phyloP scores from a whole-genome alignment of 805 yeast species.

The Suhomyces sp. region DNA sequence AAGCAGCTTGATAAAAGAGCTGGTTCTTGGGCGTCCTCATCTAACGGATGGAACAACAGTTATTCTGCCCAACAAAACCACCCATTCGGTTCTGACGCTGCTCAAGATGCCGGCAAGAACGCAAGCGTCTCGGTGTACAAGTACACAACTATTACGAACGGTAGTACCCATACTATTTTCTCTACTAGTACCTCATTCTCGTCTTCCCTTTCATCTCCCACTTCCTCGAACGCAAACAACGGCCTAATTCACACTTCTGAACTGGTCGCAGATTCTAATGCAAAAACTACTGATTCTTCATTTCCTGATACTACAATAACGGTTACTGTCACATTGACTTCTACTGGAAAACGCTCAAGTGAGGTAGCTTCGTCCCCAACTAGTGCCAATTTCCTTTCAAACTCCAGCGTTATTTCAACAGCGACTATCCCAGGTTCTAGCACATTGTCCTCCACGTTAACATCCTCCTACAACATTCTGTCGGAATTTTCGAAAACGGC shows the following conservation, averaged over 20 bases:
- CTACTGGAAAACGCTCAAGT: background rate
- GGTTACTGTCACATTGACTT: background rate
- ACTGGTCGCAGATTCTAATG: background rate
- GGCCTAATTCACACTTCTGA: background rate
- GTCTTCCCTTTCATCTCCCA: background rate
- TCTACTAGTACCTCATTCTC: background rate
- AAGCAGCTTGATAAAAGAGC: background rate
- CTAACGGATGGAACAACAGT: slow-evolving; percentile 1
- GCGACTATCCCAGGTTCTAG: background rate
- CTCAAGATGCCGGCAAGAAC: background rate
- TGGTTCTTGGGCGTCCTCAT: background rate
- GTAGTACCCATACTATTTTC: background rate
- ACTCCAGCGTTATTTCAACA: background rate
- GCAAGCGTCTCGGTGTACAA: background rate
- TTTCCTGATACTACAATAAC: background rate
- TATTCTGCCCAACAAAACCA: background rate
- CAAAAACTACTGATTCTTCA: background rate
- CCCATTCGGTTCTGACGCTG: background rate
- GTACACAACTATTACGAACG: background rate
- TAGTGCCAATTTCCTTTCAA: background rate
- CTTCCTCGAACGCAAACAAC: background rate
- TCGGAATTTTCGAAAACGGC: background rate
- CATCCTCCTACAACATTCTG: background rate
- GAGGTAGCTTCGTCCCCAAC: background rate
- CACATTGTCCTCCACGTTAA: background rate